Conservation (phyloP, 202 grass and related monocot genomes). For the Digitaria exilis region DNA sequence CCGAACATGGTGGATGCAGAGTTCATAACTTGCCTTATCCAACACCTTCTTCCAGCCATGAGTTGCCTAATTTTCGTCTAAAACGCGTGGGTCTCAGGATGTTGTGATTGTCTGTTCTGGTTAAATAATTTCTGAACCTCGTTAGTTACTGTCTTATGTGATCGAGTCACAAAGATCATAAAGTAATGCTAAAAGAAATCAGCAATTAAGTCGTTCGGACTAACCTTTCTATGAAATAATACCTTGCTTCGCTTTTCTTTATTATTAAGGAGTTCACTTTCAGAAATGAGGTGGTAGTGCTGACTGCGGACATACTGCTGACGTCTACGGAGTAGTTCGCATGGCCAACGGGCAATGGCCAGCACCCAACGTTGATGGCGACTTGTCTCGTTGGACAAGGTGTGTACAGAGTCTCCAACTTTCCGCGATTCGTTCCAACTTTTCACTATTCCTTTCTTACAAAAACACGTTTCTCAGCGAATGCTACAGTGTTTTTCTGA, state of each 20-base stretch:
- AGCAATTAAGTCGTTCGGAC: neutral
- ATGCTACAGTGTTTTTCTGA: too few relatives aligned
- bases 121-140: neutral
- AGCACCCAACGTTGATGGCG: neutral
- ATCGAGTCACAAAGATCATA: neutral
- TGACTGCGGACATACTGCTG: neutral
- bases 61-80: neutral
- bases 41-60: neutral
- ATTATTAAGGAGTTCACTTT: neutral
- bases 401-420: too few relatives aligned
- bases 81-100: neutral
- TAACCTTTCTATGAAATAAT: neutral
- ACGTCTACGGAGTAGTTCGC: neutral
- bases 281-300: neutral
- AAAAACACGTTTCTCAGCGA: too few relatives aligned
- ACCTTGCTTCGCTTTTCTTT: neutral
- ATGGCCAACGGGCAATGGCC: neutral
- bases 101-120: neutral
- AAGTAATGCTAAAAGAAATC: neutral
- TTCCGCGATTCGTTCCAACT: too few relatives aligned
- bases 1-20: neutral
- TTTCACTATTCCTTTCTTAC: too few relatives aligned
- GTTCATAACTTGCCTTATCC: neutral
- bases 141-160: neutral
- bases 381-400: neutral